phyloP scores from a whole-genome alignment of 176 grass and related monocot genomes.

The Bonia amplexicaulis region DNA sequence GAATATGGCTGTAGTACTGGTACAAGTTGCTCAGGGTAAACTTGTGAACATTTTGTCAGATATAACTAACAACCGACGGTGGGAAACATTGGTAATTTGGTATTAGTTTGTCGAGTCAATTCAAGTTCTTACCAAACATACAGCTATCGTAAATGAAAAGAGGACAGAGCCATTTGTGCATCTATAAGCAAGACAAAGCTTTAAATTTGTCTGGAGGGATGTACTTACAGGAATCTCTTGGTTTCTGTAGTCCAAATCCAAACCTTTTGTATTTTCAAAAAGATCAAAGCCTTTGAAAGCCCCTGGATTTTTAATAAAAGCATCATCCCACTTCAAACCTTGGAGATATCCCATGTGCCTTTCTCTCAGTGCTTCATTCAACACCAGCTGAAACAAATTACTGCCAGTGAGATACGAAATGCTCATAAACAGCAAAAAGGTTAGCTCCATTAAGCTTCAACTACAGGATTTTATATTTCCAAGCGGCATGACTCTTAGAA shows the following conservation, averaged over 20 bases:
- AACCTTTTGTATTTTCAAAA: slow-evolving; percentile 14
- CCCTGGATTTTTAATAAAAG: slow-evolving; percentile 46
- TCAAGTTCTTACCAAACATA: not conserved
- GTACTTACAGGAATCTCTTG: slow-evolving; percentile 46
- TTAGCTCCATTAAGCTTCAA: not conserved
- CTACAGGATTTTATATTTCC: not conserved
- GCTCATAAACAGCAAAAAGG: not conserved
- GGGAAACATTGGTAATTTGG: not conserved
- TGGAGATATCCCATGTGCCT: slow-evolving; percentile 71
- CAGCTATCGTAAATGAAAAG: not conserved
- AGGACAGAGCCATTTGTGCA: not conserved
- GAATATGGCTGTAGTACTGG: not conserved
- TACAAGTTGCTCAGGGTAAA: not conserved
- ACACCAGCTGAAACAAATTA: slow-evolving; percentile 18
- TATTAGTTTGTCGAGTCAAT: not conserved
- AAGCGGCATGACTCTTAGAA: not conserved
- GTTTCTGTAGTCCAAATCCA: slow-evolving; percentile 39
- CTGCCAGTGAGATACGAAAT: not conserved
- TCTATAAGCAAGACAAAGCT: not conserved
- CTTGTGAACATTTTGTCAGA: no score
- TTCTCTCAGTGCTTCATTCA: slow-evolving; percentile 49
- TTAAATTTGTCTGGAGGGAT: not conserved
- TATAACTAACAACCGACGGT: not conserved
- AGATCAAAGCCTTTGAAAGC: slow-evolving; percentile 28
- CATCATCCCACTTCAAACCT: slow-evolving; percentile 52